These are phyloP conservation scores for Chytriomyces sp. DNA, from an alignment of 192 early-diverging fungal genomes.

Conservation along the genomic window DNA sequence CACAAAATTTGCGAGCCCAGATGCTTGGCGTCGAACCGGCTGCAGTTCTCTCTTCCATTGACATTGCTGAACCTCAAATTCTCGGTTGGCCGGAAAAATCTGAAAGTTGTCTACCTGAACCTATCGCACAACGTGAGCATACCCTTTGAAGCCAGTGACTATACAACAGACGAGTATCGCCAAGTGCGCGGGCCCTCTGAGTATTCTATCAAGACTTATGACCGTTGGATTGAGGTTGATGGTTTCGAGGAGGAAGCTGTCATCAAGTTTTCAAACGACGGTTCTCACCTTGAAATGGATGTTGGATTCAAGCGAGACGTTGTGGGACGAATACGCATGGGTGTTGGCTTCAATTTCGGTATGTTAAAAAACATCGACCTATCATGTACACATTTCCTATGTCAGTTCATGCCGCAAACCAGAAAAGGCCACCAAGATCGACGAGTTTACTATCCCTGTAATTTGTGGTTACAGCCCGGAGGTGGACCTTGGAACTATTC, in stretches of 20 bases:
- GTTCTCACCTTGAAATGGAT: constrained; percentile 26
- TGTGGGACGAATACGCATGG: neutral
- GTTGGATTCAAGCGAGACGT: constrained; percentile 9
- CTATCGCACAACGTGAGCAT: constrained; percentile 8
- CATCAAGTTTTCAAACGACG: constrained; percentile 16
- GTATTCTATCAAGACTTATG: neutral
- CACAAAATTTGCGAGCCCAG: neutral
- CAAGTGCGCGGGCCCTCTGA: neutral
- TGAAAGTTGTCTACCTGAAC: neutral
- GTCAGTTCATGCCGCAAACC: no score
- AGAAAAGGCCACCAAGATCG: constrained; percentile 18
- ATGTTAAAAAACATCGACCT: no score
- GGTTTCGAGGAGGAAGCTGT: constrained; percentile 23
- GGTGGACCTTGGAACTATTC: neutral
- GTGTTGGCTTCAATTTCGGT: constrained; percentile 17
- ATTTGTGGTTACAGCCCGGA: constrained; percentile 16
- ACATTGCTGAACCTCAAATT: constrained; percentile 10
- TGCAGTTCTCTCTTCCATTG: constrained; percentile 17
- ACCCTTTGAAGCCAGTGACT: neutral
- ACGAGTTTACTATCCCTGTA: neutral
- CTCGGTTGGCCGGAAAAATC: constrained; percentile 14
- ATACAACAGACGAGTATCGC: neutral
- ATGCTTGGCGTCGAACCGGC: neutral
- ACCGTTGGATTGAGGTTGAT: neutral
- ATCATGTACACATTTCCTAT: no score